Percentiles rank a stretch among this genome's conserved stretches.
Evolutionary conservation across 805 yeast genomes (phyloP).

Genomic region (Ogataea saltuana): DNA sequence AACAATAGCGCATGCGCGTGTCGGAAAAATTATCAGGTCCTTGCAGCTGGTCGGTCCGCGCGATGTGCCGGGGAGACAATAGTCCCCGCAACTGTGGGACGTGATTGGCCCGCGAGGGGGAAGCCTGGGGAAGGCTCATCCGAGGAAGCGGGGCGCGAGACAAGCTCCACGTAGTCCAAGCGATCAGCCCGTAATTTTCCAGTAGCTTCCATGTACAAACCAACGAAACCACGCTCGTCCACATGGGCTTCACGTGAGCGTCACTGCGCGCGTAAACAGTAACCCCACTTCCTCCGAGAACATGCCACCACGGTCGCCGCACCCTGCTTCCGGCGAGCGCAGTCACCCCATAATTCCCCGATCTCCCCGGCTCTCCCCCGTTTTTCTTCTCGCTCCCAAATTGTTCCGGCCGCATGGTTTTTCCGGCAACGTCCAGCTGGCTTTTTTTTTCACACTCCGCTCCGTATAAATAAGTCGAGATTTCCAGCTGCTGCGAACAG

Average conservation of each 20-base stretch:
- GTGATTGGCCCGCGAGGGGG: slow-evolving; percentile 4
- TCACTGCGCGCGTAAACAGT: no score
- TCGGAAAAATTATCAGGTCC: background rate
- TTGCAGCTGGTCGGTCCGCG: background rate
- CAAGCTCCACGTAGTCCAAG: no score
- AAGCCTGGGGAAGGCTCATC: background rate
- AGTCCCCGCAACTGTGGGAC: slow-evolving; percentile 1
- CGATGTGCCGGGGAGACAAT: background rate
- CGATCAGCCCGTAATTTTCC: no score
- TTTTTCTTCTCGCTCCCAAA: background rate
- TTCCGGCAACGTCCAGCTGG: background rate
- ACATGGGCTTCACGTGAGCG: no score
- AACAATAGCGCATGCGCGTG: background rate
- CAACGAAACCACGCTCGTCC: no score
- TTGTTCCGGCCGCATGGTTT: background rate
- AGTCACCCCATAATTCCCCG: no score
- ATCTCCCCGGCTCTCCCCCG: no score
- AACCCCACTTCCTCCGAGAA: no score
- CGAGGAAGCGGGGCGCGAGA: slow-evolving; percentile 1
- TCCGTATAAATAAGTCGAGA: background rate
- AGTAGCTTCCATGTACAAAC: no score
- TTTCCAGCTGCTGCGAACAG: background rate
- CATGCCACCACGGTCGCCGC: no score
- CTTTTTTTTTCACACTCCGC: background rate
- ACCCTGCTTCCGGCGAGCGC: no score